Evolutionary conservation across 2,329 filamentous ascomycete genomes (phyloP), one percentile per base, ranked within the genome.

Genomic region (Leptographium radiaticola): DNA sequence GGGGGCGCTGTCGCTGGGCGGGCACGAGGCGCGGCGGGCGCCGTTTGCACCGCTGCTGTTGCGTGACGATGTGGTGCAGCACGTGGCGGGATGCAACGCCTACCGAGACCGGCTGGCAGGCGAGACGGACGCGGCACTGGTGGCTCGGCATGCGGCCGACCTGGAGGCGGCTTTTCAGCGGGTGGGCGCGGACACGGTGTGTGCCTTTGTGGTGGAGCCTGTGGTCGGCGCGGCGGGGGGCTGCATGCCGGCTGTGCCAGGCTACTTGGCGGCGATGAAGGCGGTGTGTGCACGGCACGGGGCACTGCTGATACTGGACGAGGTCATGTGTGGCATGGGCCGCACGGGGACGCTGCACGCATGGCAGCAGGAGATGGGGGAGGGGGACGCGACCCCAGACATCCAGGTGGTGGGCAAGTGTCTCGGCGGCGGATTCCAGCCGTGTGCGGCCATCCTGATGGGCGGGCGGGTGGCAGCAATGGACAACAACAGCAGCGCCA

Each of bases 241-340:
- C 0, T 88, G 83, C 61, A 81, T 87, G 0, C 75, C 82, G 1
- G 71, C 83, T 0, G 73, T 83, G 0, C 70, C 72, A 0, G 85
- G 85, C 0, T 93, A 93, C 59, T 79, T 91, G 50, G 68, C 72
- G 53, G 84, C 83, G 0, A 80, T 91, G 67, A 76, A 77, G 62
- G 69, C 71, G 2, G 71, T 93, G 1, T 91, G 87, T 64, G 75
- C 83, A 50, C 79, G 77, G 56, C 74, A 91, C 62, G 86, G 84
- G 0, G 80, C 83, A 0, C 75, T 93, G 0, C 71, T 93, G n/a
- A 84, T 93, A 45, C 68, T 91, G 0, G 88, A 93, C 62, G 87
- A 91, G 49, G 75, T 89, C 45, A 87, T 89, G 83, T 83, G 77
- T 49, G 82, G 82, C 2, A 76, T 77, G 66, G 81, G 82, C 0